Percentiles rank a stretch among this genome's conserved stretches.
These are phyloP conservation scores for Clarireedia monteithiana DNA, from an alignment of 2,329 filamentous ascomycete species.

Conservation along the genomic window DNA sequence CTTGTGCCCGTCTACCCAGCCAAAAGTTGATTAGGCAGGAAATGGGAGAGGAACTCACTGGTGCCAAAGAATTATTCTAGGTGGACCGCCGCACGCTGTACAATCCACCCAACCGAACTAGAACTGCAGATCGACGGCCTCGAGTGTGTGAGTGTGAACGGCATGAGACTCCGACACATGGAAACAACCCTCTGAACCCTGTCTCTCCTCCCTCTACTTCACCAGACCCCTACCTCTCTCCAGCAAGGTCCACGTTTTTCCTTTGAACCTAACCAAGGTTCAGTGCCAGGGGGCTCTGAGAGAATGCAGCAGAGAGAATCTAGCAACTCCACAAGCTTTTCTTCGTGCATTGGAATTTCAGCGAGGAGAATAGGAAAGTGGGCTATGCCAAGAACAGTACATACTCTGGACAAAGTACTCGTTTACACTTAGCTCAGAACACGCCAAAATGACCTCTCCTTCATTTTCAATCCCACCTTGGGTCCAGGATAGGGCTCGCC, in stretches of 20 bases:
- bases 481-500: no score
- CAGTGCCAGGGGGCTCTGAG: no score
- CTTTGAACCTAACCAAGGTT: neutral
- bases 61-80: neutral
- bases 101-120: neutral
- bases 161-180: conserved; percentile 1
- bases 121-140: neutral
- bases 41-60: neutral
- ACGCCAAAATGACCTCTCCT: neutral
- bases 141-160: neutral
- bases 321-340: no score
- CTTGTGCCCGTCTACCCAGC: neutral
- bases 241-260: conserved; percentile 8
- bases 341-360: no score
- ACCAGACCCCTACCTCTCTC: neutral
- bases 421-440: no score
- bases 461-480: neutral
- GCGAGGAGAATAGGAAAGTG: no score
- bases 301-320: no score
- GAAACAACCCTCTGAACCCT: conserved; percentile 2
- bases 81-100: neutral
- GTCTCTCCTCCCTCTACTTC: neutral
- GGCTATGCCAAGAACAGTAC: no score
- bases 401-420: no score
- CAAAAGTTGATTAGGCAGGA: neutral